phyloP scores from a whole-genome alignment of 2,329 filamentous ascomycete genomes.

The Drechmeria coniospora region DNA sequence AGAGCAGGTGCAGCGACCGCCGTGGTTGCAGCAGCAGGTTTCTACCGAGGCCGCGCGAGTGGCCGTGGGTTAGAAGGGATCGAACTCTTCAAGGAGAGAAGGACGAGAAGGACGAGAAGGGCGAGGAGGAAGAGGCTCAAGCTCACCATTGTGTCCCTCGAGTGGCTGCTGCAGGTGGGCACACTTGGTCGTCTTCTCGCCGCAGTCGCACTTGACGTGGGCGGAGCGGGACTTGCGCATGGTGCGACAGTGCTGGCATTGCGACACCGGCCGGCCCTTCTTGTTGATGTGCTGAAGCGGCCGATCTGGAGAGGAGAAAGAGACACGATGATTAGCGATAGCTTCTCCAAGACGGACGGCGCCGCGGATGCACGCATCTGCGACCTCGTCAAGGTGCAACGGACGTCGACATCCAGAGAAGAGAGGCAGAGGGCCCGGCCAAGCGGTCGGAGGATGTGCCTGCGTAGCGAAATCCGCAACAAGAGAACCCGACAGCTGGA shows the following conservation, averaged over 20 bases:
- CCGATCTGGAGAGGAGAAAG: slow-evolving; percentile 45
- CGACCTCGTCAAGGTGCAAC: too few relatives aligned
- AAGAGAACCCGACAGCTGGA: too few relatives aligned
- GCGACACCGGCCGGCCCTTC: slow-evolving; percentile 91
- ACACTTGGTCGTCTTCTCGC: slow-evolving; percentile 71
- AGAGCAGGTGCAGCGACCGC: slow-evolving; percentile 49
- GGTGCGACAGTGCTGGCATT: slow-evolving; percentile 92
- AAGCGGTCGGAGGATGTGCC: too few relatives aligned
- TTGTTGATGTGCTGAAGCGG: slow-evolving; percentile 91
- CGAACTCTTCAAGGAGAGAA: too few relatives aligned
- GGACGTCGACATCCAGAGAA: too few relatives aligned
- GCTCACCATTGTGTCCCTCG: slow-evolving; percentile 45
- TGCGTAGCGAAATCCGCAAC: too few relatives aligned
- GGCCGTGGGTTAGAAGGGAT: too few relatives aligned
- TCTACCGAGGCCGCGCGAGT: too few relatives aligned
- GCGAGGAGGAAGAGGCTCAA: slow-evolving; percentile 5
- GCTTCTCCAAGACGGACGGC: too few relatives aligned
- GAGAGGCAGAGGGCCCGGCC: too few relatives aligned
- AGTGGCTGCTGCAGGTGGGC: slow-evolving; percentile 40
- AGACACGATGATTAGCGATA: slow-evolving; percentile 10
- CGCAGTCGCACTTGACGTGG: slow-evolving; percentile 93
- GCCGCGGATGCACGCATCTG: too few relatives aligned
- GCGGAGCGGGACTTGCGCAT: slow-evolving; percentile 92
- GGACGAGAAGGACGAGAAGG: too few relatives aligned
- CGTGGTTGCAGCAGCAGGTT: slow-evolving; percentile 57